phyloP scores from a whole-genome alignment of 1,284 basidiomycete species.

The Naganishia albida region DNA sequence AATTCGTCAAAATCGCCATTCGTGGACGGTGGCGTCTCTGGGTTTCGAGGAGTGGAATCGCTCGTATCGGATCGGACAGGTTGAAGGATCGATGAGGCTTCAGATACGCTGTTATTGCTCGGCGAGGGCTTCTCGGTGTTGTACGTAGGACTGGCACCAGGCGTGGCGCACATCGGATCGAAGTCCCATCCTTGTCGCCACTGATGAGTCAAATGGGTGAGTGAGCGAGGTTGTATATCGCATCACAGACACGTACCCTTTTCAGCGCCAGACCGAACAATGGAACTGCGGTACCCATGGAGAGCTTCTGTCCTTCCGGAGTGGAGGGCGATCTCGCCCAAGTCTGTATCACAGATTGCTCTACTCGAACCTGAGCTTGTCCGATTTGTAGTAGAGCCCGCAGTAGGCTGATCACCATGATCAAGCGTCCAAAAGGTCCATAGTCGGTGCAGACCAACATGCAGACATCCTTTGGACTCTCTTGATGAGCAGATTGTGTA shows the following conservation, averaged over 20 bases:
- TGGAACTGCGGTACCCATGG: slow-evolving; percentile 29
- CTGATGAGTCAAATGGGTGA: slow-evolving; percentile 31
- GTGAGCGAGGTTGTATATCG: background rate
- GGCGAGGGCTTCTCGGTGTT: background rate
- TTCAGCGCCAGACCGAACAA: slow-evolving; percentile 36
- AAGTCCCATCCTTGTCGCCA: slow-evolving; percentile 57
- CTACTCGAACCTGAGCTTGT: slow-evolving; percentile 51
- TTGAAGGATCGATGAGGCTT: slow-evolving; percentile 1
- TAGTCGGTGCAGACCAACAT: slow-evolving; percentile 45
- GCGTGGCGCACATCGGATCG: slow-evolving; percentile 48
- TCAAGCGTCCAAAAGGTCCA: slow-evolving; percentile 54
- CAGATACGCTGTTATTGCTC: slow-evolving; percentile 3
- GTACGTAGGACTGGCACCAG: slow-evolving; percentile 17
- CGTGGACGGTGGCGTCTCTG: slow-evolving; percentile 4
- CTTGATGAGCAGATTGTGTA: slow-evolving; percentile 17
- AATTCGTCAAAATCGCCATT: slow-evolving; percentile 12
- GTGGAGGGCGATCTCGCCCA: slow-evolving; percentile 35
- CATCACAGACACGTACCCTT: slow-evolving; percentile 21
- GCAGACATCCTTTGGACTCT: slow-evolving; percentile 30
- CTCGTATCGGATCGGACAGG: slow-evolving; percentile 1
- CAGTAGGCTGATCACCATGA: slow-evolving; percentile 53
- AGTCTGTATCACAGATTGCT: slow-evolving; percentile 42
- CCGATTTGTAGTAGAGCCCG: slow-evolving; percentile 55
- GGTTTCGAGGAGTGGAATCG: slow-evolving; percentile 9
- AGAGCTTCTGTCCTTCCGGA: slow-evolving; percentile 5